Percentiles rank a stretch among this genome's conserved stretches.
phyloP scores from a whole-genome alignment of 2,329 filamentous ascomycete genomes.

The Fusarium euwallaceae region DNA sequence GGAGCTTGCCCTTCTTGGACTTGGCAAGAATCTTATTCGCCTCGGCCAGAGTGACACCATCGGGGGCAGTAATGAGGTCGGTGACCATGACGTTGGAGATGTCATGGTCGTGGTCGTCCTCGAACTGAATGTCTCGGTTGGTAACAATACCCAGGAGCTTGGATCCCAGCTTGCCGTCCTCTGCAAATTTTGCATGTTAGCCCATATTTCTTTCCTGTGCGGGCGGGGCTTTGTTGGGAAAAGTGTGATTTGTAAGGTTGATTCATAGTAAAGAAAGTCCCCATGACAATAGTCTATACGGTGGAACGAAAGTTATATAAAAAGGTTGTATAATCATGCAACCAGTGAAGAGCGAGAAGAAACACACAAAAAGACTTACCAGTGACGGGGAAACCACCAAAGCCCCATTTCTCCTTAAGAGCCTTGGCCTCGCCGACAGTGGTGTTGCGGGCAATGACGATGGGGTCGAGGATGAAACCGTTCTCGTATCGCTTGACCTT shows the following conservation, averaged over 20 bases:
- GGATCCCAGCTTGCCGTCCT: slow-evolving; percentile 91
- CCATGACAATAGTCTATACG: slow-evolving; percentile 88
- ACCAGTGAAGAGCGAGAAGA: slow-evolving; percentile 43
- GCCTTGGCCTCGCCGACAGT: slow-evolving; percentile 92
- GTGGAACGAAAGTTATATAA: slow-evolving; percentile 99
- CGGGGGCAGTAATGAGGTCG: slow-evolving; percentile 88
- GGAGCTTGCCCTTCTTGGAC: slow-evolving; percentile 99
- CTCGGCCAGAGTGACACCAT: slow-evolving; percentile 86
- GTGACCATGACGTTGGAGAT: slow-evolving; percentile 96
- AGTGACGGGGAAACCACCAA: slow-evolving; percentile 98
- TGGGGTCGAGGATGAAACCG: slow-evolving; percentile 96
- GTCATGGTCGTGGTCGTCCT: slow-evolving; percentile 77
- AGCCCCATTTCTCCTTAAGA: slow-evolving; percentile 98
- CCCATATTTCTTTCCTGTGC: slow-evolving; percentile 35
- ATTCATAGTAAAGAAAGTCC: slow-evolving; percentile 67
- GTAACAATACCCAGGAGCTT: slow-evolving; percentile 98
- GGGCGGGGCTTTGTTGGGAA: slow-evolving; percentile 20
- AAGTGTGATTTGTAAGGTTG: slow-evolving; percentile 36
- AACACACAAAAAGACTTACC: slow-evolving; percentile 72
- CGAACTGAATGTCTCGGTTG: slow-evolving; percentile 97
- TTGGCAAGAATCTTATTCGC: slow-evolving; percentile 93
- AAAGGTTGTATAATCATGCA: slow-evolving; percentile 84
- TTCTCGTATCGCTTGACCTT: slow-evolving; percentile 99
- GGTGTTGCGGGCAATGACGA: slow-evolving; percentile 88
- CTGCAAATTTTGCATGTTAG: slow-evolving; percentile 62